Percentiles rank a stretch among this genome's conserved stretches.
These are phyloP conservation scores for Boletus sp. DNA, from an alignment of 768 basidiomycete species.

Conservation along the genomic window DNA sequence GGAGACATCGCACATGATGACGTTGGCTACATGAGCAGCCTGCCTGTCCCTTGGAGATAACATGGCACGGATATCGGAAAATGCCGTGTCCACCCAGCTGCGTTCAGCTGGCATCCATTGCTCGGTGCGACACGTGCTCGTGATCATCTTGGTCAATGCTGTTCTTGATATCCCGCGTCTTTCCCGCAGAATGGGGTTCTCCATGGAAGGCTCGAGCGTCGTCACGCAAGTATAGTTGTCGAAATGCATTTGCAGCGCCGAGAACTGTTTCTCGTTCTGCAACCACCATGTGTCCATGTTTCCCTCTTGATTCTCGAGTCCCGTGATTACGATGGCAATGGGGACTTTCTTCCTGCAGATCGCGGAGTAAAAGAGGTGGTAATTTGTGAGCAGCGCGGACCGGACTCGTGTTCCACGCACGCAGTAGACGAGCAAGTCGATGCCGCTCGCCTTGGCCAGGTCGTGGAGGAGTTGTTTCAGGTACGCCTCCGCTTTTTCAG, in stretches of 20 bases:
- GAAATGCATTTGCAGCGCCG: slow-evolving; percentile 32
- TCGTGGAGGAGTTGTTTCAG: slow-evolving; percentile 29
- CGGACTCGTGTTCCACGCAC: slow-evolving; percentile 24
- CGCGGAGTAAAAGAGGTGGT: slow-evolving; percentile 38
- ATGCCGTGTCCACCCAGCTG: slow-evolving; percentile 20
- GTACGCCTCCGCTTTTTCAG: slow-evolving; percentile 25
- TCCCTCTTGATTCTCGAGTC: slow-evolving; percentile 35
- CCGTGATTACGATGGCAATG: slow-evolving; percentile 37
- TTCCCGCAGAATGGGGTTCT: slow-evolving; percentile 7
- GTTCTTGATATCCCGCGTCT: slow-evolving; percentile 23
- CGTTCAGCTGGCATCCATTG: slow-evolving; percentile 29
- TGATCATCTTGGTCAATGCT: slow-evolving; percentile 20
- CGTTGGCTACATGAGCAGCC: slow-evolving; percentile 7
- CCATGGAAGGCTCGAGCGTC: slow-evolving; percentile 20
- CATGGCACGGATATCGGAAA: slow-evolving; percentile 20
- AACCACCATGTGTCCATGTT: slow-evolving; percentile 34
- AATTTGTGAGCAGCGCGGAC: slow-evolving; percentile 32
- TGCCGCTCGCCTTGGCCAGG: slow-evolving; percentile 7
- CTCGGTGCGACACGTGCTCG: slow-evolving; percentile 14
- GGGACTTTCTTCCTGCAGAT: slow-evolving; percentile 41
- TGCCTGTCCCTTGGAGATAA: slow-evolving; percentile 8
- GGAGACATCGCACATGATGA: slow-evolving; percentile 26
- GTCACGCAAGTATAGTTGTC: slow-evolving; percentile 40
- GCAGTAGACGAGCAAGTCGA: slow-evolving; percentile 30
- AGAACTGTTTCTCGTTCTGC: slow-evolving; percentile 27